These are phyloP conservation scores for Pythium aquatile DNA, from an alignment of 352 stramenopile species.

Conservation along the genomic window DNA sequence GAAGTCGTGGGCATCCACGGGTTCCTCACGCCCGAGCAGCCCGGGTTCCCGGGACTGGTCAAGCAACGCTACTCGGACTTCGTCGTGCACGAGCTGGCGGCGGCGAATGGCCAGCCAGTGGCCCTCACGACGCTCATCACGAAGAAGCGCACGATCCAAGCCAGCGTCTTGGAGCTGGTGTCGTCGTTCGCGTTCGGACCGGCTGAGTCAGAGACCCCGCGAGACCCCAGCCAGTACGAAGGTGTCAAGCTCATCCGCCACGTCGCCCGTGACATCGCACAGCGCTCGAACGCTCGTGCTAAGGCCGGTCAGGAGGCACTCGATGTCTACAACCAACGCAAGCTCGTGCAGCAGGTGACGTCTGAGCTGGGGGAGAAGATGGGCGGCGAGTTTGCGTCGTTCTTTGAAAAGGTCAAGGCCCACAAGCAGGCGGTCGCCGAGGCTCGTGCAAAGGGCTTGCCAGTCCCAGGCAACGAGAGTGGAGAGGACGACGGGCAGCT, in stretches of 20 bases:
- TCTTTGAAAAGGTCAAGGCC: slow-evolving; percentile 55
- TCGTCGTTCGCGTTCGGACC: slow-evolving; percentile 16
- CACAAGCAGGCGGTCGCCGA: slow-evolving; percentile 29
- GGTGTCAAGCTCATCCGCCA: slow-evolving; percentile 22
- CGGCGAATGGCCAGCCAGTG: slow-evolving; percentile 22
- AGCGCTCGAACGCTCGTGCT: slow-evolving; percentile 7
- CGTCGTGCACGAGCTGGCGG: slow-evolving; percentile 55
- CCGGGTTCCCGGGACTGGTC: slow-evolving; percentile 46
- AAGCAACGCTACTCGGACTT: slow-evolving; percentile 76
- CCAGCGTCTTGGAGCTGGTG: slow-evolving; percentile 23
- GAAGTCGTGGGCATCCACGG: slow-evolving; percentile 40
- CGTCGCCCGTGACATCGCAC: slow-evolving; percentile 12
- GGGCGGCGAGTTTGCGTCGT: slow-evolving; percentile 72
- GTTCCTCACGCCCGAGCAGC: slow-evolving; percentile 30
- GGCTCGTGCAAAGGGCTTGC: slow-evolving; percentile 1
- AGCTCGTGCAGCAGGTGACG: slow-evolving; percentile 51
- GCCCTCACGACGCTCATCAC: slow-evolving; percentile 27
- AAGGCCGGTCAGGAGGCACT: slow-evolving; percentile 29
- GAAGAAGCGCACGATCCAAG: slow-evolving; percentile 27
- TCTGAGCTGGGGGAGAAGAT: slow-evolving; percentile 62
- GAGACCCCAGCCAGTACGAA: not conserved
- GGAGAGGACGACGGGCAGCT: slow-evolving; percentile 33
- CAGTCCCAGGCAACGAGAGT: slow-evolving; percentile 2
- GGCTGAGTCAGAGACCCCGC: not conserved
- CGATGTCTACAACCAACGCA: slow-evolving; percentile 46